Base-by-base conservation (phyloP, 2,329 filamentous ascomycete species). In the Colletotrichum tamarilloi region DNA sequence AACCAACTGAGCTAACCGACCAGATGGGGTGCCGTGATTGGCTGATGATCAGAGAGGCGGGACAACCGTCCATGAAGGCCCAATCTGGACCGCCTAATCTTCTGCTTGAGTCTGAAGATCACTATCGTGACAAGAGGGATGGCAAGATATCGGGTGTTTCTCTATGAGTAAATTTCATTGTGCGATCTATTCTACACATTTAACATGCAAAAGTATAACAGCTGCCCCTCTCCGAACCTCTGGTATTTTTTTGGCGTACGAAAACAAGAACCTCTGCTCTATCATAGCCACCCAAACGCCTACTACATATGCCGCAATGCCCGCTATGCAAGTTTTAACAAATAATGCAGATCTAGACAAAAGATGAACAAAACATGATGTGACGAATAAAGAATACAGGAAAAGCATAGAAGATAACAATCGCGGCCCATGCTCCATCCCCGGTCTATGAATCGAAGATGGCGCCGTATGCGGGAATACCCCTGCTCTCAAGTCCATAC, bases 381-480 rank as follows among this genome's bases (percentile, higher is more conserved):
- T 32, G 24, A 16, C 59, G 22, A 52, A 22, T 49, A 1, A 22
- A 52, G 22, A 24, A 24, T 26, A 6, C 26, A 38, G 49, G 49
- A 62, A 26, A 62, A 62, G 32, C 11, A 35, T 12, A 62, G 8
- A 9, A 32, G 30, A 4, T 32, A 32, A 32, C 22, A 22, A n/a
- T 19, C 8, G 9, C 38, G 24, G 4, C 32, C 6, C 42, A 19
- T 62, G 35, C 38, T 52, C 5, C 12, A 5, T 6, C 7, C 4
- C n/a, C 11, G 12, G 24, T 16, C 49, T 56, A 85, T 62, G 84
- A 85, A 74, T 95, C 93, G 84, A 92, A 95, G 77, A 95, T 93
- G 9, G 93, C 92, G 7, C 93, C 93, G 82, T 89, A 95, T 9
- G 92, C 92, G 2, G 90, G 87, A 8, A 94, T 81, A 0, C 92